Evolutionary conservation across 2,329 filamentous ascomycete genomes (phyloP), one percentile per base, ranked within the genome.

Genomic region (Xylaria arbuscula): DNA sequence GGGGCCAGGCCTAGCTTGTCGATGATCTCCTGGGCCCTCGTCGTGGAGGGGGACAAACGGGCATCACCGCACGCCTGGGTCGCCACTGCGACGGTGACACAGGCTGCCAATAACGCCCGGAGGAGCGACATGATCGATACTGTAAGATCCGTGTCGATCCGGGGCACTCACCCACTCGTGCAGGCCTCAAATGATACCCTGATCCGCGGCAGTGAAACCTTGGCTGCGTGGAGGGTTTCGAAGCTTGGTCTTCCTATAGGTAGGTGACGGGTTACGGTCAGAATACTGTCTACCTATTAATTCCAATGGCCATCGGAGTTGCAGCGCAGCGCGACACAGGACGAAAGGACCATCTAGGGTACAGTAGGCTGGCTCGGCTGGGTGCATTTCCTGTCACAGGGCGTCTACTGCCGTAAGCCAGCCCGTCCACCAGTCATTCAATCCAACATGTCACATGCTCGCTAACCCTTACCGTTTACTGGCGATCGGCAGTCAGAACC

Each of bases 1-100:
- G 83, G 80, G 3, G 75, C 71, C 19, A 87, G 81, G 11, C 80
- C 78, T 1, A 87, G 81, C 60, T 78, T 71, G 11, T 78, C 72
- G 54, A 87, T 80, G 61, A 87, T 76, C 24, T 85, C 80, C 53
- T 83, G 73, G 0, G 83, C 82, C n/a, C n/a, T n/a, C 15, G 80
- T 78, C 71, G 82, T 19, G 4, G 10, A 17, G 7, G 47, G 42
- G 34, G 55, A 13, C 15, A 57, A 32, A 11, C 38, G 15, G 17
- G 19, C 28, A 28, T 32, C 34, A 40, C 50, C 17, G 50, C 64
- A 51, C 54, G 4, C 28, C 11, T 47, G 48, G 24, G 55, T 61
- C 17, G 64, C 40, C 38, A 38, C 40, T 24, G 69, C 63, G n/a
- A 62, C 55, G 47, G 63, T 61, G 69, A 66, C 45, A 60, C 50